phyloP scores from a whole-genome alignment of 305 asterid genomes.

The Fraxinus sp. region DNA sequence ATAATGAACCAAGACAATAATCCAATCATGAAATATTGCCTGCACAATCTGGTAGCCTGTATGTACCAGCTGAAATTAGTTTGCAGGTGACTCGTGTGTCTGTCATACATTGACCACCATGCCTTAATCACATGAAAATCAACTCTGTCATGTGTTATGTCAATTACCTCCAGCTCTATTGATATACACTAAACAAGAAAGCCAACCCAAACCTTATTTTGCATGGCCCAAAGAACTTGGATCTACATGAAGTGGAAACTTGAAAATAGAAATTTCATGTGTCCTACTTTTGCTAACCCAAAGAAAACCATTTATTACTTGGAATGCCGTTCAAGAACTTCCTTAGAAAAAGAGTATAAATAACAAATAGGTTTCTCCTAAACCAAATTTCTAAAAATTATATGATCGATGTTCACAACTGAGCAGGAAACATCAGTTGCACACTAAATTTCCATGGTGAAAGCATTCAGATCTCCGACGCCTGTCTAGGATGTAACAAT shows the following conservation, averaged over 20 bases:
- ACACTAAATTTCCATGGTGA: not conserved
- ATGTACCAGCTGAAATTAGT: not conserved
- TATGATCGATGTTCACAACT: not conserved
- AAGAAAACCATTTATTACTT: not conserved
- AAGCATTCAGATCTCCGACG: not conserved
- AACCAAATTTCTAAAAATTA: not conserved
- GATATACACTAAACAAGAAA: not conserved
- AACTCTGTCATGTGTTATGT: too few relatives aligned
- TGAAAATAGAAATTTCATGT: not conserved
- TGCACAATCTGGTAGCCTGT: not conserved
- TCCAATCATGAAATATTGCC: not conserved
- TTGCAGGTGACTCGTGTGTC: not conserved
- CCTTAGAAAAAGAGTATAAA: not conserved
- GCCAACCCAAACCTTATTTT: not conserved
- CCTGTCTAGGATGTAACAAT: not conserved
- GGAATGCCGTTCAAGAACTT: not conserved
- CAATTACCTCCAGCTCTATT: not conserved
- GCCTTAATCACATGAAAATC: not conserved
- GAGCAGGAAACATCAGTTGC: not conserved
- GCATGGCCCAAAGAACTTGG: not conserved
- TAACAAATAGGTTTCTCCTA: not conserved
- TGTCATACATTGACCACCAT: not conserved
- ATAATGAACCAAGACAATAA: not conserved
- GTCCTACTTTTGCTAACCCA: not conserved
- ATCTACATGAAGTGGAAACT: not conserved